A percentile compares a stretch with the other conserved stretches of the same genome.
Evolutionary conservation across 1,284 basidiomycete genomes (phyloP).

Genomic region (Omphalotus olearius): DNA sequence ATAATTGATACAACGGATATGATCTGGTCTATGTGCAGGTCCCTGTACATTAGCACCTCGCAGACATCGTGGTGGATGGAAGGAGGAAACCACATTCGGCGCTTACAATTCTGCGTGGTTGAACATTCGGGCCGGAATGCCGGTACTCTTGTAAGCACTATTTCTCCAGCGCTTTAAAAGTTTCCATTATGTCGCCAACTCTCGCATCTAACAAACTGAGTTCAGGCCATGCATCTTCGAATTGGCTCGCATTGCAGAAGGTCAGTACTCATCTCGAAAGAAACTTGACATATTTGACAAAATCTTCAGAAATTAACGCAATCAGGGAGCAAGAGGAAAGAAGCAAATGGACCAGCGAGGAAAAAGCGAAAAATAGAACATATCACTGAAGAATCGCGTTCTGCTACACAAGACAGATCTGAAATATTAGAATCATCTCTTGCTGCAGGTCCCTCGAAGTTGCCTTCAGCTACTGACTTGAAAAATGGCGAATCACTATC

Average conservation of each 20-base stretch:
- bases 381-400: not conserved
- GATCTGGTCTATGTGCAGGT: no score
- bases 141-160: no score
- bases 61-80: no score
- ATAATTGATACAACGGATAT: no score
- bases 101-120: no score
- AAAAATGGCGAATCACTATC: slow-evolving; percentile 47
- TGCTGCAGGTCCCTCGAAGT: not conserved
- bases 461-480: slow-evolving; percentile 11
- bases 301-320: slow-evolving; percentile 1
- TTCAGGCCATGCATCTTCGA: slow-evolving; percentile 5
- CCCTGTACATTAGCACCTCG: no score
- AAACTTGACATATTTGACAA: not conserved
- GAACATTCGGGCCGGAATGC: no score
- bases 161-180: no score
- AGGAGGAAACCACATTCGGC: no score
- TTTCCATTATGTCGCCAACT: no score
- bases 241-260: slow-evolving; percentile 14
- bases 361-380: slow-evolving; percentile 31
- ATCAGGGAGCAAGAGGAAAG: not conserved
- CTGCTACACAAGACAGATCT: not conserved
- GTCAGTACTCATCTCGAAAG: not conserved
- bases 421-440: not conserved
- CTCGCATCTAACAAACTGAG: no score
- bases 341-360: slow-evolving; percentile 9